A percentile compares a stretch with the other conserved stretches of the same genome.
phyloP scores from a whole-genome alignment of 352 stramenopile genomes.

The Phytophthora sp. region DNA sequence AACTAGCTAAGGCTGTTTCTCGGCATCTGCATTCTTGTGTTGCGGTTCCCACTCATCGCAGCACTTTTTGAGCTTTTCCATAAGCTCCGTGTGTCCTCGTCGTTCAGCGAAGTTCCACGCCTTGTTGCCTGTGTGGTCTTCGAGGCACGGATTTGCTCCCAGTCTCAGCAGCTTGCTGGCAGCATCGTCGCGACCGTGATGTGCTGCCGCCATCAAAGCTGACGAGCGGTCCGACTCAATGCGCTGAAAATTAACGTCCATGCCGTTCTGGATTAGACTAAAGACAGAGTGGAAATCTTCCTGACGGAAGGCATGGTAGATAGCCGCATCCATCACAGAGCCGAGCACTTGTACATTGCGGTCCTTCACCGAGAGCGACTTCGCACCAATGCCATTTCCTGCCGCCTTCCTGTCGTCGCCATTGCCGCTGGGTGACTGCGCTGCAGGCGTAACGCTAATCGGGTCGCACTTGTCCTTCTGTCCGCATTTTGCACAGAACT shows the following conservation, averaged over 20 bases:
- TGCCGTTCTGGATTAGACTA: conserved; percentile 80
- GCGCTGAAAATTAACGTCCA: conserved; percentile 89
- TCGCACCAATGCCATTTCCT: conserved; percentile 24
- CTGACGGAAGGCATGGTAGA: conserved; percentile 78
- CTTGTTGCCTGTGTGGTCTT: conserved; percentile 57
- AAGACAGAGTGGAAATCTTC: conserved; percentile 86
- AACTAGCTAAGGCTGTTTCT: conserved; percentile 23
- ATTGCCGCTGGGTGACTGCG: conserved; percentile 10
- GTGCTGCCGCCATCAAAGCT: conserved; percentile 78
- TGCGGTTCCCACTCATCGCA: conserved; percentile 64
- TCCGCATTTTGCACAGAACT: conserved; percentile 73
- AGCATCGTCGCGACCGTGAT: conserved; percentile 82
- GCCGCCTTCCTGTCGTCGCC: conserved; percentile 2
- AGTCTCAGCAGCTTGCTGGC: conserved; percentile 65
- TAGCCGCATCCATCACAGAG: conserved; percentile 83
- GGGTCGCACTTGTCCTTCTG: conserved; percentile 72
- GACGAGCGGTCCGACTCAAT: conserved; percentile 78
- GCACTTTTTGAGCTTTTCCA: conserved; percentile 73
- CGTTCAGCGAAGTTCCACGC: conserved; percentile 79
- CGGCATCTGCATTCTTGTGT: conserved; percentile 26
- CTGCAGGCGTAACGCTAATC: conserved; percentile 27
- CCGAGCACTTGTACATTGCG: conserved; percentile 80
- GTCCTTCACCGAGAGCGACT: conserved; percentile 68
- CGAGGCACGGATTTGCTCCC: conserved; percentile 67
- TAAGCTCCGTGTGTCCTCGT: conserved; percentile 65